Conservation (phyloP, 495 filamentous ascomycete species). For the Amorphotheca resinae region DNA sequence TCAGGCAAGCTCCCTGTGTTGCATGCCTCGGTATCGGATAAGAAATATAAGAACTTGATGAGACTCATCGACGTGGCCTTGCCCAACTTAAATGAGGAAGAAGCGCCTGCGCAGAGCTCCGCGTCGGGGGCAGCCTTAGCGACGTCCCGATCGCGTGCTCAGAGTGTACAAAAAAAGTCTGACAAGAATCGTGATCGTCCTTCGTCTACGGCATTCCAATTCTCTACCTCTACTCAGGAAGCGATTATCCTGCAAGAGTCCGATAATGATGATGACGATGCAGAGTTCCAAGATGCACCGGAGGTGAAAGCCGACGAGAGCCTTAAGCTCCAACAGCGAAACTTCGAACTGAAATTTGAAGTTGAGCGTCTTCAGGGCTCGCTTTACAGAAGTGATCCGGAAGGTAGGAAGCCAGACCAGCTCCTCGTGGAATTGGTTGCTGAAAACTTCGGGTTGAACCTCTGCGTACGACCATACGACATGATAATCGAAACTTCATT, state of each 20-base stretch:
- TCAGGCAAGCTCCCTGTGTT: constrained; percentile 86
- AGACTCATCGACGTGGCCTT: constrained; percentile 91
- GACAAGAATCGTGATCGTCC: constrained; percentile 10
- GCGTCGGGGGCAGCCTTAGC: neutral
- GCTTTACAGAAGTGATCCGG: constrained; percentile 73
- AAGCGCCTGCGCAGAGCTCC: constrained; percentile 12
- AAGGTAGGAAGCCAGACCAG: constrained; percentile 62
- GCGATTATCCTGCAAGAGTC: constrained; percentile 64
- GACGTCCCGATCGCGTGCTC: constrained; percentile 13
- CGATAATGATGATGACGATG: constrained; percentile 51
- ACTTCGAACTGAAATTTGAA: constrained; percentile 91
- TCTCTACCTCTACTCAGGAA: constrained; percentile 39
- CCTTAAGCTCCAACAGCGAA: constrained; percentile 70
- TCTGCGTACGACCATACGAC: constrained; percentile 77
- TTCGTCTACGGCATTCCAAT: constrained; percentile 50
- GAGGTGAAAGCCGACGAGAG: constrained; percentile 45
- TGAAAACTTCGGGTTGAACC: constrained; percentile 75
- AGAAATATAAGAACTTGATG: constrained; percentile 94
- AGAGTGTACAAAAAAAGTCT: constrained; percentile 9
- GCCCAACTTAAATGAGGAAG: constrained; percentile 59
- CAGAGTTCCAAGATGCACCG: constrained; percentile 46
- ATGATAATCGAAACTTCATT: constrained; percentile 84
- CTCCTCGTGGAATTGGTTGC: constrained; percentile 85
- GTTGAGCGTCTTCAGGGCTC: constrained; percentile 89
- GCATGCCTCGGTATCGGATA: constrained; percentile 82